A percentile compares a stretch with the other conserved stretches of the same genome.
These are phyloP conservation scores for Sanghuangporus weigelae DNA, from an alignment of 1,284 basidiomycete species.

Conservation along the genomic window DNA sequence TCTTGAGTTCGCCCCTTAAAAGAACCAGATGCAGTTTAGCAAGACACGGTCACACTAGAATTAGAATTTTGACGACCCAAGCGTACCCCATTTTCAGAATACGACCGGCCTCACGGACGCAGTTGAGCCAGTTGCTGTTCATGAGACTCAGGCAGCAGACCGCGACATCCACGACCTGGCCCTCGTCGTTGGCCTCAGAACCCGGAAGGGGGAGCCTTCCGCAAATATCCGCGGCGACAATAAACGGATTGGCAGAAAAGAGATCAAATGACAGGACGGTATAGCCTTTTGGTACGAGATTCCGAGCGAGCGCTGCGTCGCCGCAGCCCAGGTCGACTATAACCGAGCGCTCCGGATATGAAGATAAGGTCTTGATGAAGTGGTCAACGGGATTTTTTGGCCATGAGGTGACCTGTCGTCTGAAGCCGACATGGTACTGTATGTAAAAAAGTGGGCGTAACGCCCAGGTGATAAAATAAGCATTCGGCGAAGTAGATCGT, in stretches of 20 bases:
- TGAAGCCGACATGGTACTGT: slow-evolving; percentile 89
- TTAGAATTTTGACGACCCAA: slow-evolving; percentile 10
- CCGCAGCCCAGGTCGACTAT: slow-evolving; percentile 96
- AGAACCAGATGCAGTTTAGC: neutral
- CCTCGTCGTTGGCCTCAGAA: slow-evolving; percentile 48
- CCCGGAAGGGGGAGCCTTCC: slow-evolving; percentile 74
- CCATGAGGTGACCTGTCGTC: slow-evolving; percentile 86
- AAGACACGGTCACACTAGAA: slow-evolving; percentile 9
- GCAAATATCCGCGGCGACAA: slow-evolving; percentile 79
- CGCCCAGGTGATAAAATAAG: neutral
- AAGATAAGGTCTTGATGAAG: slow-evolving; percentile 58
- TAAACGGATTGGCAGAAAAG: slow-evolving; percentile 66
- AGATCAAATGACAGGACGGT: slow-evolving; percentile 79
- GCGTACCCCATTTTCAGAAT: slow-evolving; percentile 77
- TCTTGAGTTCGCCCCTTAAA: slow-evolving; percentile 77
- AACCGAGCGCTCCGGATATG: slow-evolving; percentile 61
- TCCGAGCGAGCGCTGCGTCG: slow-evolving; percentile 83
- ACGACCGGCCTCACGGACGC: slow-evolving; percentile 86
- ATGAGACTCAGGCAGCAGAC: slow-evolving; percentile 95
- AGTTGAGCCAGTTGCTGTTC: slow-evolving; percentile 94
- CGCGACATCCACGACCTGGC: slow-evolving; percentile 84
- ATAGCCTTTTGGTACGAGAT: slow-evolving; percentile 63
- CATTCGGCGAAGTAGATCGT: neutral
- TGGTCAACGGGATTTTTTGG: slow-evolving; percentile 84
- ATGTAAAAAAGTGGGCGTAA: slow-evolving; percentile 1